Base-by-base conservation (phyloP, 768 basidiomycete genomes). In the Fomitopsis serialis region DNA sequence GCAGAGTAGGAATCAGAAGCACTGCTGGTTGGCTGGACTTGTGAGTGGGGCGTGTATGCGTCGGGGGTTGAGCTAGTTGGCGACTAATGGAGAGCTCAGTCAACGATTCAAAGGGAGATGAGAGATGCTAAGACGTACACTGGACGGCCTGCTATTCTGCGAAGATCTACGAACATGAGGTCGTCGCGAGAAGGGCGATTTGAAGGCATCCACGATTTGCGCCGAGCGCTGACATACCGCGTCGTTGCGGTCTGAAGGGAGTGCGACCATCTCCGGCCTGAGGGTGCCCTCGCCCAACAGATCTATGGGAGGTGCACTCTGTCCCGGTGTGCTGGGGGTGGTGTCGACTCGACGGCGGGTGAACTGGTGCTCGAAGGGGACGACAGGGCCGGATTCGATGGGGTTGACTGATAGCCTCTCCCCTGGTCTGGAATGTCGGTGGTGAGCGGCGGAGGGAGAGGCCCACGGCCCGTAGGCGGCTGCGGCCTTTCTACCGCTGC, bases 321-420 rank as follows among this genome's bases (percentile, higher is more conserved):
- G 72, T 46, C 75, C 78, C 12, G 86, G 84, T 11, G 86, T 85
- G 61, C 75, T 78, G 85, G 85, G 3, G 86, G 85, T 53, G 87
- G 85, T n/a, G 85, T 82, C 2, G 83, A 79, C 56, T 85, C 84
- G 46, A 81, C 76, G 37, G 74, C 75, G 5, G 79, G 82, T 2
- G 87, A 89, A 61, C 79, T 80, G 45, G 82, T 77, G 61, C 77
- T 83, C 50, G 84, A 87, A 19, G 88, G 84, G 2, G 87, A 88
- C 15, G 84, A 86, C 46, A 82, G 76, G 37, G 82, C 73, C 49
- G 79, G 84, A 63, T 80, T 78, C 52, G 77, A 72, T 37, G 80
- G 82, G 63, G 79, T 79, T 45, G 77, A 71, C 63, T 68, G 56
- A 66, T 66, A 63, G 37, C 59, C 55, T 50, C 55, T 60, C 44